Evolutionary conservation across 2,329 filamentous ascomycete genomes (phyloP).

Genomic region (Fusarium euwallaceae): DNA sequence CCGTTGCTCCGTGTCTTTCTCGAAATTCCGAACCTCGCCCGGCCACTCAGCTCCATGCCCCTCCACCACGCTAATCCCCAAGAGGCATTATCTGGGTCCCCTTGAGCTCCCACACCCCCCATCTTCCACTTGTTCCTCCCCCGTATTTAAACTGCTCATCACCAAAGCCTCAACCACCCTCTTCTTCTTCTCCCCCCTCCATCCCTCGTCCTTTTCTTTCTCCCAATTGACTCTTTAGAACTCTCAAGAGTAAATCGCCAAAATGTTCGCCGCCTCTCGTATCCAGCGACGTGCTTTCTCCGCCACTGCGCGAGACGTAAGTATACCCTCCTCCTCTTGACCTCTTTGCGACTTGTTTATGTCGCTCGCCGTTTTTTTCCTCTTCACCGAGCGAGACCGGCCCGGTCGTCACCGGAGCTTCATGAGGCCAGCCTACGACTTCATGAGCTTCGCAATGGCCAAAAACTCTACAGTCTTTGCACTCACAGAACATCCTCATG

Average conservation of each 20-base stretch:
- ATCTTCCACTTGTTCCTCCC: constrained; percentile 33
- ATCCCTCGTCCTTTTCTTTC: constrained; percentile 39
- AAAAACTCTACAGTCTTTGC: background rate
- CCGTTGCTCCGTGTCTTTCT: constrained; percentile 38
- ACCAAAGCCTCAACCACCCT: constrained; percentile 30
- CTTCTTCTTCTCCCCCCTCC: constrained; percentile 37
- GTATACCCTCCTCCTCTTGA: constrained; percentile 47
- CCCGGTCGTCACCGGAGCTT: constrained; percentile 15
- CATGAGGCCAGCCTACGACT: background rate
- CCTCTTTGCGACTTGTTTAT: constrained; percentile 15
- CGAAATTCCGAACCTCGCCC: constrained; percentile 45
- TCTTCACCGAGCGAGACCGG: constrained; percentile 38
- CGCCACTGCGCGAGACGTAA: constrained; percentile 81
- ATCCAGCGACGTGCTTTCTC: constrained; percentile 86
- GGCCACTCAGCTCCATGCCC: constrained; percentile 33
- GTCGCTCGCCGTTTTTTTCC: constrained; percentile 20
- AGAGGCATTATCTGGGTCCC: constrained; percentile 14
- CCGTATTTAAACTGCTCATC: constrained; percentile 46
- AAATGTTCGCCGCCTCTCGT: constrained; percentile 80
- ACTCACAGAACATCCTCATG: background rate
- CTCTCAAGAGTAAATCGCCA: constrained; percentile 47
- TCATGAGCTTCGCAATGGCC: constrained; percentile 2
- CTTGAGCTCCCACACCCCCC: constrained; percentile 35
- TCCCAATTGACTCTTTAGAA: constrained; percentile 39
- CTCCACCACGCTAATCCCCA: constrained; percentile 18